Conservation (phyloP, 352 stramenopile genomes). For the Phytophthora colocasiae region DNA sequence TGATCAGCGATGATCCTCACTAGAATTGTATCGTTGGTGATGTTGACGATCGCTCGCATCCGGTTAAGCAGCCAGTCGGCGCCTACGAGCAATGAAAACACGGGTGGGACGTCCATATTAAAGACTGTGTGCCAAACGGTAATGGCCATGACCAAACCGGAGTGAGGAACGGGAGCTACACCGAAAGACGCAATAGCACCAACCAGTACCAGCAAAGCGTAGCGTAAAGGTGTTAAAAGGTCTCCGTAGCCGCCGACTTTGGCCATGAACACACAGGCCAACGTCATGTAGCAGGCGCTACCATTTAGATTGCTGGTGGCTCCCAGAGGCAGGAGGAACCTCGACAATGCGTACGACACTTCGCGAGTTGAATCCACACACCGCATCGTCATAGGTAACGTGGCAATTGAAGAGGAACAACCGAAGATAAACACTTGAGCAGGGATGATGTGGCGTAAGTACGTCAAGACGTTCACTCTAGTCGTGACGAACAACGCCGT, state of each 20-base stretch:
- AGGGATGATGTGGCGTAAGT: conserved; percentile 69
- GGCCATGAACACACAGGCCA: conserved; percentile 80
- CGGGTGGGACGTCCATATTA: conserved; percentile 52
- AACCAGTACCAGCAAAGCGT: conserved; percentile 64
- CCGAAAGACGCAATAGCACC: conserved; percentile 73
- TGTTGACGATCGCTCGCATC: conserved; percentile 77
- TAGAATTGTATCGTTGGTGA: conserved; percentile 83
- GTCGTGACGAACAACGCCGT: conserved; percentile 61
- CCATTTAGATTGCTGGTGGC: conserved; percentile 79
- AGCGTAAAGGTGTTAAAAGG: conserved; percentile 57
- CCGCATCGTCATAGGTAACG: conserved; percentile 78
- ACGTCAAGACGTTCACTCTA: conserved; percentile 70
- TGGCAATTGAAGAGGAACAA: conserved; percentile 83
- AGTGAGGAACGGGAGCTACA: conserved; percentile 74
- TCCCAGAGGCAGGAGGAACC: conserved; percentile 71
- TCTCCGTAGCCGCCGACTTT: conserved; percentile 56
- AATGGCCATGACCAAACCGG: conserved; percentile 78
- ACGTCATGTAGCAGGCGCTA: conserved; percentile 76
- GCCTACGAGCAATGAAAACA: conserved; percentile 75
- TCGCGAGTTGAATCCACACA: conserved; percentile 72
- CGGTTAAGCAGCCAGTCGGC: conserved; percentile 77
- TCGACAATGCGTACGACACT: conserved; percentile 65
- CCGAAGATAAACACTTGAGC: conserved; percentile 82
- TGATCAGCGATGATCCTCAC: conserved; percentile 76
- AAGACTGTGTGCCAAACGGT: conserved; percentile 84